Evolutionary conservation across 2,329 filamentous ascomycete genomes (phyloP).

Genomic region (Diaporthe sp.): DNA sequence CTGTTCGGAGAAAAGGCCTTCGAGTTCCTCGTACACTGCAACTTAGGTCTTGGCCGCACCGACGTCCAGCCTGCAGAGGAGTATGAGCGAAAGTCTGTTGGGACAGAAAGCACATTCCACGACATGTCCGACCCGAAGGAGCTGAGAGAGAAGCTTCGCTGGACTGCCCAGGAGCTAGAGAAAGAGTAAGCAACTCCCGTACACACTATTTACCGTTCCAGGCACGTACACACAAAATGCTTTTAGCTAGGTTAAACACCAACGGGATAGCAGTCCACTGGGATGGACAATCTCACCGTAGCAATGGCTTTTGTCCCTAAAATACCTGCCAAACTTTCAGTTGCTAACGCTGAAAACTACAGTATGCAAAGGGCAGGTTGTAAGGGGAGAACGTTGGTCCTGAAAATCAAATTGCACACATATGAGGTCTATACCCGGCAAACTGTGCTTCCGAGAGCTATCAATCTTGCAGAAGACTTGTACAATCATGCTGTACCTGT

Average conservation of each 20-base stretch:
- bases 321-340: background rate
- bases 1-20: conserved; percentile 95
- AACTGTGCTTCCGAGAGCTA: conserved; percentile 78
- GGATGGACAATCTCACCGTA: background rate
- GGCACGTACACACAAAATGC: background rate
- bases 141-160: conserved; percentile 82
- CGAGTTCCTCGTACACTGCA: conserved; percentile 85
- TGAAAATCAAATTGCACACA: conserved; percentile 95
- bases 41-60: conserved; percentile 89
- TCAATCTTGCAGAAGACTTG: conserved; percentile 83
- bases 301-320: background rate
- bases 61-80: conserved; percentile 88
- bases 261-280: background rate
- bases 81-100: conserved; percentile 92
- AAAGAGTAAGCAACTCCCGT: conserved; percentile 66
- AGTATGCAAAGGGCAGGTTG: conserved; percentile 79
- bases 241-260: background rate
- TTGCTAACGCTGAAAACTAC: background rate
- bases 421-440: conserved; percentile 94
- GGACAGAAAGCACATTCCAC: conserved; percentile 91
- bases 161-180: conserved; percentile 87
- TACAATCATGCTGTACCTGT: conserved; percentile 88
- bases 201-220: background rate
- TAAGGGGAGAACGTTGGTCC: conserved; percentile 89
- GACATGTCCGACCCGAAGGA: conserved; percentile 80